Evolutionary conservation across 495 filamentous ascomycete species (phyloP).

Genomic region (Thozetella sp.): DNA sequence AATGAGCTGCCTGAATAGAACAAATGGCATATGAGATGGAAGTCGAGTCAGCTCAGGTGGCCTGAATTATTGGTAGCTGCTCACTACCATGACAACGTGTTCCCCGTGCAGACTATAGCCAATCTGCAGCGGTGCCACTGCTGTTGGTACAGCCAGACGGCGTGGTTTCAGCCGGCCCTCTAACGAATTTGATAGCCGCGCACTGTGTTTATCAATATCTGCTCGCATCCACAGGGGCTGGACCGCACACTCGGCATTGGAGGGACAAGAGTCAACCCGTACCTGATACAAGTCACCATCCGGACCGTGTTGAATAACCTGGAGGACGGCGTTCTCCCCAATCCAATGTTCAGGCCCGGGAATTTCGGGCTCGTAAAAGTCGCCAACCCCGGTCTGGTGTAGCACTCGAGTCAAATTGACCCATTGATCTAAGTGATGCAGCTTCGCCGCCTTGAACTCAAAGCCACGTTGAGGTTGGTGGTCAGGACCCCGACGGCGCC

Average conservation of each 20-base stretch:
- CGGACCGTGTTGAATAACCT: constrained; percentile 21
- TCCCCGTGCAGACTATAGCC: too few relatives aligned
- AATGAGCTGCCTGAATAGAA: too few relatives aligned
- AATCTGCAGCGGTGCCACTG: constrained; percentile 2
- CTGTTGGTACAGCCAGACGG: constrained; percentile 13
- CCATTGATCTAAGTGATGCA: constrained; percentile 15
- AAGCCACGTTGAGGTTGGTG: constrained; percentile 17
- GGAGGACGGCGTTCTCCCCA: constrained; percentile 17
- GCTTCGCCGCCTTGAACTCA: constrained; percentile 19
- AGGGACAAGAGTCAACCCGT: too few relatives aligned
- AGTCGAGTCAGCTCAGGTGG: too few relatives aligned
- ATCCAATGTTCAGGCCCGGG: constrained; percentile 16
- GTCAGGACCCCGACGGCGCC: constrained; percentile 17
- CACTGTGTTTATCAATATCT: constrained; percentile 12
- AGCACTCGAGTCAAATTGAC: constrained; percentile 13
- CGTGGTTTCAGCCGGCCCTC: constrained; percentile 14
- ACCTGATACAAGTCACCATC: constrained; percentile 28
- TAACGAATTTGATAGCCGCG: constrained; percentile 18
- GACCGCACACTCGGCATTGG: too few relatives aligned
- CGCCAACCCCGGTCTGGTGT: constrained; percentile 19
- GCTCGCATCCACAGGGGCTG: not conserved
- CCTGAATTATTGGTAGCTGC: too few relatives aligned
- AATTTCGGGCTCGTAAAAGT: constrained; percentile 17
- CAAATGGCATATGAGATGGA: too few relatives aligned
- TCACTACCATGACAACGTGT: too few relatives aligned